phyloP scores from a whole-genome alignment of 2,329 filamentous ascomycete genomes.

The Sporothrix brunneoviolacea region DNA sequence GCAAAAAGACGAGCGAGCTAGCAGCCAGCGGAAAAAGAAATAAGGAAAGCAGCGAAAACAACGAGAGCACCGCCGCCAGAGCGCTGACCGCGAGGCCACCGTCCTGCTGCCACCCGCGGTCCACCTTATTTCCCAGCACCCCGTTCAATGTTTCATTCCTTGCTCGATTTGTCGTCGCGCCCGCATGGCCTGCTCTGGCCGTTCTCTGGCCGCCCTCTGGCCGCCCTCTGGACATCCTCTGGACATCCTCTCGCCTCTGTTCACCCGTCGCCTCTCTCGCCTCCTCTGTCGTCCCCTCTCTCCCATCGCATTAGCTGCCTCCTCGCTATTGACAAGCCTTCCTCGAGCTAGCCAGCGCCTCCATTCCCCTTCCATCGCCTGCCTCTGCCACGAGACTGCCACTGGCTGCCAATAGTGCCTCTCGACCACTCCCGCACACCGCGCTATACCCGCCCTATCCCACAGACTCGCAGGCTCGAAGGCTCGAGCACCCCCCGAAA shows the following conservation, averaged over 20 bases:
- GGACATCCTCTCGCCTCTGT: background rate
- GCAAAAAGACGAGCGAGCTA: no score
- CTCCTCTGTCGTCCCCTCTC: no score
- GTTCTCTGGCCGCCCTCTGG: background rate
- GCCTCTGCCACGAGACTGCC: no score
- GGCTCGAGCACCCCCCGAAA: conserved; percentile 4
- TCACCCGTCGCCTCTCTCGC: no score
- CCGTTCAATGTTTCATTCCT: conserved; percentile 6
- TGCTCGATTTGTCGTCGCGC: conserved; percentile 1
- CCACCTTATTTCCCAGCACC: conserved; percentile 17
- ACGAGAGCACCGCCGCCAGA: background rate
- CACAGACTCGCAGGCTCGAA: background rate
- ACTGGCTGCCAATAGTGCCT: no score
- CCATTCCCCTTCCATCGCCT: background rate
- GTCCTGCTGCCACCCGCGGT: background rate
- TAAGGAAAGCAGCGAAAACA: conserved; percentile 6
- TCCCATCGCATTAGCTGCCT: no score
- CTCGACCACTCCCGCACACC: no score
- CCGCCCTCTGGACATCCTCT: conserved; percentile 15
- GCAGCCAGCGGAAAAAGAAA: background rate
- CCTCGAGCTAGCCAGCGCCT: background rate
- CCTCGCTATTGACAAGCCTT: background rate
- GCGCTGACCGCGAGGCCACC: conserved; percentile 8
- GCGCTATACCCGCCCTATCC: background rate
- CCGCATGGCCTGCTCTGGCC: background rate